Conservation (phyloP, 2,329 filamentous ascomycete species). For the Fusarium redolens region DNA sequence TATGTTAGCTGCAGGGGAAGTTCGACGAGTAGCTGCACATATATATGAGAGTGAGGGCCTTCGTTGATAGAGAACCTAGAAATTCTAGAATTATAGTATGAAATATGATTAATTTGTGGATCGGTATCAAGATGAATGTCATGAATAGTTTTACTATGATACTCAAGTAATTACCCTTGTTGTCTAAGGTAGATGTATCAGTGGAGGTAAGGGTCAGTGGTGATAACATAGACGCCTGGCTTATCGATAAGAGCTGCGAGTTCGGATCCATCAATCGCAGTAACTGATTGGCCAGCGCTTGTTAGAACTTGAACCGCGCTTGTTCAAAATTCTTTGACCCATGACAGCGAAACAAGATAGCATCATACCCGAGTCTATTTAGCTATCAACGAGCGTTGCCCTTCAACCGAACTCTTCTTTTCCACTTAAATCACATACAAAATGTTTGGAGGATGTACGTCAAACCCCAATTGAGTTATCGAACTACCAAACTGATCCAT, state of each 20-base stretch:
- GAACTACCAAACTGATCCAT: constrained; percentile 32
- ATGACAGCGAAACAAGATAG: constrained; percentile 39
- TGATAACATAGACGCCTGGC: constrained; percentile 11
- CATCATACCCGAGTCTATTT: constrained; percentile 39
- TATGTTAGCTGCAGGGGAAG: background rate
- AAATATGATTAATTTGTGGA: background rate
- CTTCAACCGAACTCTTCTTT: constrained; percentile 2
- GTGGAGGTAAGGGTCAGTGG: background rate
- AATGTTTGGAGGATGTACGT: constrained; percentile 74
- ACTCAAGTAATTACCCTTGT: too few relatives aligned
- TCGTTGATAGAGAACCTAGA: background rate
- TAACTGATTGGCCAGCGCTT: constrained; percentile 25
- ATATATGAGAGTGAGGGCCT: background rate
- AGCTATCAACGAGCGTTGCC: constrained; percentile 12
- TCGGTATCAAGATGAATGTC: background rate
- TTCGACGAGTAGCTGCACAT: background rate
- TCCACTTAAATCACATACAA: constrained; percentile 43
- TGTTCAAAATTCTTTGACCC: constrained; percentile 42
- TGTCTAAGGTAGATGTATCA: too few relatives aligned
- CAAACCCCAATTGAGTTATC: background rate
- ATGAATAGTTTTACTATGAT: too few relatives aligned
- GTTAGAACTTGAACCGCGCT: constrained; percentile 6
- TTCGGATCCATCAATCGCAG: constrained; percentile 3
- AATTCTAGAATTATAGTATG: background rate
- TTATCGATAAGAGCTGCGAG: constrained; percentile 52